phyloP scores from a whole-genome alignment of 306 rosid genomes.

The Oxytropis ochrocephala region DNA sequence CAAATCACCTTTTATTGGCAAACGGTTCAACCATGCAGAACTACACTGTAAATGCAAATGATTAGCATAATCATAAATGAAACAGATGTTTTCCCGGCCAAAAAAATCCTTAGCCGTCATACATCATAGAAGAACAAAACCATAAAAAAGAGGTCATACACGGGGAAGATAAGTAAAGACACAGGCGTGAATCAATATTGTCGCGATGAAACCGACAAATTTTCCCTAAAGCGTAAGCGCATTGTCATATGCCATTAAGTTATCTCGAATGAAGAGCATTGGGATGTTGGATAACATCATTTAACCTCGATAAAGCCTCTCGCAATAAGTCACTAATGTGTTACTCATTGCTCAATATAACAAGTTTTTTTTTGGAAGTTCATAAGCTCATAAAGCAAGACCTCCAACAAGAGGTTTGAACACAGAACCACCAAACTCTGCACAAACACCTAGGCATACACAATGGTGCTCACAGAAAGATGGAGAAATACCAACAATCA shows the following conservation, averaged over 20 bases:
- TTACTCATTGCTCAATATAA: constrained; percentile 12
- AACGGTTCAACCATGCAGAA: constrained; percentile 96
- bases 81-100: neutral
- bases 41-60: constrained; percentile 48
- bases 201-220: constrained; percentile 83
- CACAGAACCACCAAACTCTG: constrained; percentile 86
- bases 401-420: constrained; percentile 88
- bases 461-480: constrained; percentile 72
- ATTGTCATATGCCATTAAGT: constrained; percentile 95
- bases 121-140: neutral
- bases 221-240: constrained; percentile 99
- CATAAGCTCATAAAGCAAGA: constrained; percentile 17
- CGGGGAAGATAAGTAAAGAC: constrained; percentile 27
- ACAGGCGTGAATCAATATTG: constrained; percentile 86
- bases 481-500: neutral
- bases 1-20: constrained; percentile 91
- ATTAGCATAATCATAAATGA: neutral
- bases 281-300: constrained; percentile 87
- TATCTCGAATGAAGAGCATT: constrained; percentile 71
- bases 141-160: neutral
- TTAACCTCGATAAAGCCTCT: constrained; percentile 94
- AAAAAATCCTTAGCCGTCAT: neutral
- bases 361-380: neutral
- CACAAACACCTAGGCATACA: constrained; percentile 97
- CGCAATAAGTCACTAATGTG: constrained; percentile 27